A percentile compares a stretch with the other conserved stretches of the same genome.
Evolutionary conservation across 371 early-diverging fungal genomes (phyloP).

Genomic region (Gilbertella persicaria): DNA sequence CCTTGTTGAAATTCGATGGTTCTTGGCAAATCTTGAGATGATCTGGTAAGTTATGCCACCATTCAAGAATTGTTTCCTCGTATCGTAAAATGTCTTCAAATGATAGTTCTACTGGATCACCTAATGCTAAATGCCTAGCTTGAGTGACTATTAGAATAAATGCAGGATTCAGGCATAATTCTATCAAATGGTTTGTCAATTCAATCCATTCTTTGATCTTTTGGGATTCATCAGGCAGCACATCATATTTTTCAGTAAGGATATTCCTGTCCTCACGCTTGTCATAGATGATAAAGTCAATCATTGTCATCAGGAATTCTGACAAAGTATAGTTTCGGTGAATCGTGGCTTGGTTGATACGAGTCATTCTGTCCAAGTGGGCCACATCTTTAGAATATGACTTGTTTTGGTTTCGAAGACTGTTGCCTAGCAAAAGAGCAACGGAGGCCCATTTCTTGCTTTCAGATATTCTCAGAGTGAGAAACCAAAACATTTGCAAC

Average conservation of each 20-base stretch:
- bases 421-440: not conserved
- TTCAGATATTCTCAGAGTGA: not conserved
- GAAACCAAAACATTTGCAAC: not conserved
- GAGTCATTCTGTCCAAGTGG: not conserved
- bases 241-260: not conserved
- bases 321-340: not conserved
- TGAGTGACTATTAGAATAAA: too few relatives aligned
- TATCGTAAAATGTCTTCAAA: slow-evolving; percentile 7
- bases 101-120: not conserved
- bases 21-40: not conserved
- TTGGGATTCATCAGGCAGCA: not conserved
- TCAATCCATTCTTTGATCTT: not conserved
- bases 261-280: not conserved
- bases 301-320: not conserved
- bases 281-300: not conserved
- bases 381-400: not conserved
- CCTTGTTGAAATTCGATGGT: slow-evolving; percentile 2
- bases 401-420: not conserved
- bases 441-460: not conserved
- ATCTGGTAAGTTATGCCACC: slow-evolving; percentile 9
- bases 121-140: not conserved
- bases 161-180: not conserved
- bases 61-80: not conserved
- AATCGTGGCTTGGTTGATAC: not conserved
- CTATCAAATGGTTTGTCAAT: not conserved